phyloP scores from a whole-genome alignment of 208 protist species.

The Sergeia podlipaevii region DNA sequence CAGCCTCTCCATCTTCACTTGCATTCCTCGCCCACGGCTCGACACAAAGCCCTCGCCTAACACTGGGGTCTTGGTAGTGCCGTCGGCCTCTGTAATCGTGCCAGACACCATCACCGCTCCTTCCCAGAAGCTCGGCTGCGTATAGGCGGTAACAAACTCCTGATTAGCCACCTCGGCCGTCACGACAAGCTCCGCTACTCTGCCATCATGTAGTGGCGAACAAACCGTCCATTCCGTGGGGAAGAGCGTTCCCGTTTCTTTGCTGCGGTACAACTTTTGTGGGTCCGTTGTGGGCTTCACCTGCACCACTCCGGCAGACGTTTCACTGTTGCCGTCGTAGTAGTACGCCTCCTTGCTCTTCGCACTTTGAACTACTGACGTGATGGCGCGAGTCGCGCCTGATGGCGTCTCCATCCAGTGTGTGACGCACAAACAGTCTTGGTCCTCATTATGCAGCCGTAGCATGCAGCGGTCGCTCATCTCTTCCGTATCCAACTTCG shows the following conservation, averaged over 20 bases:
- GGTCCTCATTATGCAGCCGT: slow-evolving; percentile 39
- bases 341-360: slow-evolving; percentile 22
- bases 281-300: slow-evolving; percentile 14
- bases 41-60: slow-evolving; percentile 44
- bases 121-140: slow-evolving; percentile 49
- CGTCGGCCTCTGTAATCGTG: slow-evolving; percentile 23
- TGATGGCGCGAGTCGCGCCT: slow-evolving; percentile 4
- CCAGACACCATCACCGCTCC: slow-evolving; percentile 37
- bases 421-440: slow-evolving; percentile 25
- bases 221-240: slow-evolving; percentile 26
- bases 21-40: slow-evolving; percentile 21
- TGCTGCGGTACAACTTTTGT: slow-evolving; percentile 26
- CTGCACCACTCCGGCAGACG: no score
- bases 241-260: slow-evolving; percentile 37
- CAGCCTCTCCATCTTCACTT: slow-evolving; percentile 11
- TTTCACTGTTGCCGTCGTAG: slow-evolving; percentile 19
- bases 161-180: slow-evolving; percentile 35
- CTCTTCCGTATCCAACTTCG: slow-evolving; percentile 12
- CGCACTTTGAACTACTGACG: slow-evolving; percentile 24
- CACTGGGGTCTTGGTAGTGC: slow-evolving; percentile 16
- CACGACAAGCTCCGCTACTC: slow-evolving; percentile 23
- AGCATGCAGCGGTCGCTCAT: slow-evolving; percentile 38
- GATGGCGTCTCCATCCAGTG: slow-evolving; percentile 13
- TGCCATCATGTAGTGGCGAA: slow-evolving; percentile 24
- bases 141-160: slow-evolving; percentile 42